Conservation (phyloP, 352 stramenopile species). For the Pythium aquatile region DNA sequence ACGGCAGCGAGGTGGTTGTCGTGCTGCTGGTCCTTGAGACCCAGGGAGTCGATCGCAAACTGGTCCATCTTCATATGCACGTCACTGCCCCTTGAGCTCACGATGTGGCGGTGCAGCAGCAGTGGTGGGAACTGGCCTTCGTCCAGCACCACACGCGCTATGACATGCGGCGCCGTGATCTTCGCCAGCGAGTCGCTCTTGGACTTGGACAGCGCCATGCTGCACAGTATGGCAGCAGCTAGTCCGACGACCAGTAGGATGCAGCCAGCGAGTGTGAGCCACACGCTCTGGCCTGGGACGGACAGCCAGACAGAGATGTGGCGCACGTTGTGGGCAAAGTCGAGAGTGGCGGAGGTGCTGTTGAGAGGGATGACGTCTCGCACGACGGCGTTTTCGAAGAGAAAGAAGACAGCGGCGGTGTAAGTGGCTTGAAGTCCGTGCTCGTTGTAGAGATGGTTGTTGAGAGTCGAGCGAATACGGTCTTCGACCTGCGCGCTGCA, state of each 20-base stretch:
- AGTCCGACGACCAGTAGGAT: background rate
- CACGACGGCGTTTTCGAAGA: constrained; percentile 6
- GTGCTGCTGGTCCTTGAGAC: too few species aligned
- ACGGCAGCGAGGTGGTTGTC: too few species aligned
- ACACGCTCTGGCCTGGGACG: background rate
- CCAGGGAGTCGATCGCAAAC: too few species aligned
- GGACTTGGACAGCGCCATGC: background rate
- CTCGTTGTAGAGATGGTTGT: constrained; percentile 9
- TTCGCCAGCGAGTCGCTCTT: background rate
- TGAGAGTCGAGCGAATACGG: background rate
- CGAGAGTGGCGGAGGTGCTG: background rate
- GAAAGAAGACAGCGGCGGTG: constrained; percentile 1
- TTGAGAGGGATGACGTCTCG: background rate
- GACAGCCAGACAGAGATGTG: background rate
- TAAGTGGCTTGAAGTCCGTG: background rate
- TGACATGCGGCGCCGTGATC: background rate
- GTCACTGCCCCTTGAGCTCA: too few species aligned
- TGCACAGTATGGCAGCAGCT: background rate
- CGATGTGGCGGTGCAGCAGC: background rate
- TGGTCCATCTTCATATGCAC: too few species aligned
- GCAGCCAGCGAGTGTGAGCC: background rate
- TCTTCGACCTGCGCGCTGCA: background rate
- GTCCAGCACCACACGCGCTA: background rate
- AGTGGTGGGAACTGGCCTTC: background rate
- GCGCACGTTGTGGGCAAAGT: background rate